Evolutionary conservation across 768 basidiomycete species (phyloP), one percentile per base, ranked within the genome.

Genomic region (Hirschioporus abietinus): DNA sequence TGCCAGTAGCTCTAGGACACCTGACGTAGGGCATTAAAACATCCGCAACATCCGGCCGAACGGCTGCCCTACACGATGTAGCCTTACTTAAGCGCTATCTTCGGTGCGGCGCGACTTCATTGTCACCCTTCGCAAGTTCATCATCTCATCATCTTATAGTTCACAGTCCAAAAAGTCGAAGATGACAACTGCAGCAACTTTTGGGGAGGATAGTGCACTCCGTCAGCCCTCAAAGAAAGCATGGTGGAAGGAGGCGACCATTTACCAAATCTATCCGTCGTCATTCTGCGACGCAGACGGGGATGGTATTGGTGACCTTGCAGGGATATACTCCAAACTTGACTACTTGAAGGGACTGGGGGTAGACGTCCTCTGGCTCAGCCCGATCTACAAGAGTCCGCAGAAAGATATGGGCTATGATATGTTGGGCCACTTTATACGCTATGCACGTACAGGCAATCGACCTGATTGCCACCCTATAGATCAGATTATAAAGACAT

Each of bases 381-480:
- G 81, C 4, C 89, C 90, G 9, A 90, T 92, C 58, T 92, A 90
- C 76, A 79, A 81, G 64, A 86, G 84, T 1, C 90, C 89, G 0
- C 77, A 85, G 65, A 85, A 83, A 1, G 89, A 91, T 74, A 90
- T 90, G 88, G 89, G 88, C 8, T 89, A 90, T 67, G 88, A 89
- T 71, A 88, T 88, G 86, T 87, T 70, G 66, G 81, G 76, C 7
- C 5, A 35, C 23, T 63, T 52, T 58, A 58, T 42, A 59, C 24
- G 23, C 20, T 65, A 52, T 52, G 20, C 42, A 36, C 3, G 20
- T 20, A 12, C 42, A 52, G 3, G 6, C 20, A 52, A 65, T 65
- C 35, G 35, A 63, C 9, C 10, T 9, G 26, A 25, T 63, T 34
- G 6, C n/a, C 27, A 35, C 15, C 23, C 61, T 68, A 64, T 69